These are phyloP conservation scores for Lodderomyces jiufengensis DNA, from an alignment of 1,139 yeast species.

Conservation along the genomic window DNA sequence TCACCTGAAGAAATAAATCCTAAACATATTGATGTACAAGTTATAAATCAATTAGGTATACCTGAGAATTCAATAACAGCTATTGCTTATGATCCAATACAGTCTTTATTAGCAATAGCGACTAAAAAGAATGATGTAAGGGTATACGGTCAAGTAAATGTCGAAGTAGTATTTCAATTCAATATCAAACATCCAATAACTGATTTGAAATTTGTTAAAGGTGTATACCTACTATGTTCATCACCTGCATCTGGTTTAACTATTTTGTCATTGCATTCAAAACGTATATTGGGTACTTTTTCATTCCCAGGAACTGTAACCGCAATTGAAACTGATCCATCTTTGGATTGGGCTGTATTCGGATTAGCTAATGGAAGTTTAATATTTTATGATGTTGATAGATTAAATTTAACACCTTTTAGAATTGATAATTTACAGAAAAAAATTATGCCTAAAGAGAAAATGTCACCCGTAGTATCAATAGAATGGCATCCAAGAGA, in stretches of 20 bases:
- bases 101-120: constrained; percentile 77
- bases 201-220: constrained; percentile 65
- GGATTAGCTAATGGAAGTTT: constrained; percentile 79
- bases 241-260: constrained; percentile 47
- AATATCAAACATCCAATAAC: constrained; percentile 50
- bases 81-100: constrained; percentile 83
- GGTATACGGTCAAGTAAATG: constrained; percentile 81
- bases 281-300: constrained; percentile 52
- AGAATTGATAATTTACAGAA: constrained; percentile 73
- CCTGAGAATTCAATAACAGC: constrained; percentile 48
- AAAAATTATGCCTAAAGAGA: constrained; percentile 44
- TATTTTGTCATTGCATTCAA: constrained; percentile 67
- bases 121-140: constrained; percentile 68
- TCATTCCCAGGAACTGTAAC: constrained; percentile 65
- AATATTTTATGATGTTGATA: constrained; percentile 78
- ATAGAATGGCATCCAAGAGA: constrained; percentile 88
- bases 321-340: constrained; percentile 73
- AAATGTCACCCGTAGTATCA: constrained; percentile 57
- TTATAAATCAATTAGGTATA: constrained; percentile 37
- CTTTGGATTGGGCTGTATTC: constrained; percentile 79
- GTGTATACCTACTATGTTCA: constrained; percentile 68
- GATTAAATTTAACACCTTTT: constrained; percentile 63
- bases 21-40: constrained; percentile 33
- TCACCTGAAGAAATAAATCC: constrained; percentile 39
- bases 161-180: constrained; percentile 64